A percentile compares a stretch with the other conserved stretches of the same genome.
These are phyloP conservation scores for Zymoseptoria tritici DNA, from an alignment of 2,329 filamentous ascomycete species.

Conservation along the genomic window DNA sequence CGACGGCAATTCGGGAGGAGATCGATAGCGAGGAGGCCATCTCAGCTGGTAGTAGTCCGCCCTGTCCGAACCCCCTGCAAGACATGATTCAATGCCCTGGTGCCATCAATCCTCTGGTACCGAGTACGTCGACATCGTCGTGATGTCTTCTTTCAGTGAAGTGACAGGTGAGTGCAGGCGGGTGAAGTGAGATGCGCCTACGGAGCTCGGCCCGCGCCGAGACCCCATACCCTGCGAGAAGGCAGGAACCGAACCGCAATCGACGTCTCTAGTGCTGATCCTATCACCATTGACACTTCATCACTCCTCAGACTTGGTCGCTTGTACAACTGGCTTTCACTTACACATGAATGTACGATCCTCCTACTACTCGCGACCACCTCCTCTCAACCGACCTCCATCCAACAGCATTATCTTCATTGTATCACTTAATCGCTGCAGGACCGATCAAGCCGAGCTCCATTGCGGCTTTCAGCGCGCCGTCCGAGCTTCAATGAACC, in stretches of 20 bases:
- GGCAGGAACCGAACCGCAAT: neutral
- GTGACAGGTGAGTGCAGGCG: too few species aligned
- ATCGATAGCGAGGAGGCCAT: too few species aligned
- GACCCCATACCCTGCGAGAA: neutral
- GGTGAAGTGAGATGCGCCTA: too few species aligned
- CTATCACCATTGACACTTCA: neutral
- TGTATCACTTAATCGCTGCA: neutral
- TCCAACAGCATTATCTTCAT: neutral
- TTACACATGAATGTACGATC: neutral
- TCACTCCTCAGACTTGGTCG: neutral
- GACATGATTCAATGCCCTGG: too few species aligned
- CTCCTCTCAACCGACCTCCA: neutral
- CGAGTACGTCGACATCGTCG: too few species aligned
- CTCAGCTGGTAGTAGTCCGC: too few species aligned
- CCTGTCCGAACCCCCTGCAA: too few species aligned
- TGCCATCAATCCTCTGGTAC: too few species aligned
- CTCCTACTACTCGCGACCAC: neutral
- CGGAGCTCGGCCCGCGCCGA: neutral
- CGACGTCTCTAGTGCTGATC: neutral
- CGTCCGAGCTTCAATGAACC: neutral
- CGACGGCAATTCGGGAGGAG: too few species aligned
- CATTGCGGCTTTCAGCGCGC: neutral
- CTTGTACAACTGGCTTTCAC: neutral
- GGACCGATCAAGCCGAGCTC: neutral
- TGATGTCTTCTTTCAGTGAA: too few species aligned